phyloP scores from a whole-genome alignment of 129 eudicot genomes.

The Lactuca sativa region DNA sequence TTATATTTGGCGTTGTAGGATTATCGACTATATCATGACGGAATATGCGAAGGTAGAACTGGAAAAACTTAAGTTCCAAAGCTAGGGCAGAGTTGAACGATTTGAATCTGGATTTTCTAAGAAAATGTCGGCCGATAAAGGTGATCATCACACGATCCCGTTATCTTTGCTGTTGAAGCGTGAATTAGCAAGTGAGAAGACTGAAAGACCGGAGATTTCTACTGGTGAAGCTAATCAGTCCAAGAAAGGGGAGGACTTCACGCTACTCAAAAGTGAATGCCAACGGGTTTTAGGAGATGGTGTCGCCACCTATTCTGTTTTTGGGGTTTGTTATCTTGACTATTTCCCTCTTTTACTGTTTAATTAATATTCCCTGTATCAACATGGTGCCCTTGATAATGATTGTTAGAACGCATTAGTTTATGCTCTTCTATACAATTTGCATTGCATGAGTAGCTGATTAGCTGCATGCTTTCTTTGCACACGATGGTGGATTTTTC shows the following conservation, averaged over 20 bases:
- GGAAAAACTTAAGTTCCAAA: background rate
- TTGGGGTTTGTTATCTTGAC: conserved; percentile 56
- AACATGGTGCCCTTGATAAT: conserved; percentile 2
- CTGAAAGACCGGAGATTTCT: conserved; percentile 65
- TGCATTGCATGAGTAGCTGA: background rate
- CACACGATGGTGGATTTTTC: background rate
- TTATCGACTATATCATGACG: conserved; percentile 31
- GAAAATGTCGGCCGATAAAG: conserved; percentile 53
- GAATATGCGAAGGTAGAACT: conserved; percentile 32
- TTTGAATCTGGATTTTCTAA: conserved; percentile 20
- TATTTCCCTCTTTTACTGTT: conserved; percentile 1
- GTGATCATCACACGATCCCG: conserved; percentile 87
- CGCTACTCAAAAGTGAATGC: conserved; percentile 77
- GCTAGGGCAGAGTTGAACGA: conserved; percentile 2
- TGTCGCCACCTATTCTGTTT: conserved; percentile 77
- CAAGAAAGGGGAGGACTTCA: conserved; percentile 92
- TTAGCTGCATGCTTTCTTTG: conserved; percentile 17
- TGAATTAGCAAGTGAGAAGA: conserved; percentile 86
- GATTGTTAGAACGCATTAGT: background rate
- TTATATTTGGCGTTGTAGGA: conserved; percentile 26
- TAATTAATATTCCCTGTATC: background rate
- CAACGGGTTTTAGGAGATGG: conserved; percentile 83
- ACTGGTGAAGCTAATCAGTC: conserved; percentile 79
- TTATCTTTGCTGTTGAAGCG: conserved; percentile 84
- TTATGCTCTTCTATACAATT: background rate